A percentile compares a stretch with the other conserved stretches of the same genome.
Evolutionary conservation across 768 basidiomycete genomes (phyloP).

Genomic region (Rhodotorula babjevae): DNA sequence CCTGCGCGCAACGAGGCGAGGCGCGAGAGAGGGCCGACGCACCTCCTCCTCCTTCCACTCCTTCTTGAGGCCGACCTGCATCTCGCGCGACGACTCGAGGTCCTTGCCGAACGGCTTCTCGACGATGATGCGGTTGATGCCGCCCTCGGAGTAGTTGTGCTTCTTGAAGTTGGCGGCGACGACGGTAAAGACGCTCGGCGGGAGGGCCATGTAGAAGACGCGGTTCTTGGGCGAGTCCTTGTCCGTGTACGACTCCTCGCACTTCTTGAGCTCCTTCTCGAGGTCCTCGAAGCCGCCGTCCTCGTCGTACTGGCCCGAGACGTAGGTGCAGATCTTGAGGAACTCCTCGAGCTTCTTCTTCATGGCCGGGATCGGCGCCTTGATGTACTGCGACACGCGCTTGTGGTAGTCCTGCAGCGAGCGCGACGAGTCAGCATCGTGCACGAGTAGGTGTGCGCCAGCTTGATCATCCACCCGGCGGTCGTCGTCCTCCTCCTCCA

Average conservation of each 20-base stretch:
- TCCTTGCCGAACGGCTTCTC: constrained; percentile 99
- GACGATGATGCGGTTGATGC: constrained; percentile 85
- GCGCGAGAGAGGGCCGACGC: neutral
- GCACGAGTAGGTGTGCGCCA: neutral
- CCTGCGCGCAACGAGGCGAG: no score
- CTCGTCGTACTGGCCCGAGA: constrained; percentile 85
- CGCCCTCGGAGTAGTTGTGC: constrained; percentile 67
- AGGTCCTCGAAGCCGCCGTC: constrained; percentile 70
- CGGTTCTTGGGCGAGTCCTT: constrained; percentile 63
- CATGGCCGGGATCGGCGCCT: constrained; percentile 60
- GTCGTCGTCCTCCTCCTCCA: neutral
- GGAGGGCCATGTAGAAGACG: constrained; percentile 93
- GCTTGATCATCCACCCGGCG: neutral
- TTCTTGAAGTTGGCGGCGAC: constrained; percentile 78
- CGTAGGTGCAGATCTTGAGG: constrained; percentile 71
- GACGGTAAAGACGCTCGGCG: constrained; percentile 90
- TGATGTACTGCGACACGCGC: constrained; percentile 79
- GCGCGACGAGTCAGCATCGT: neutral
- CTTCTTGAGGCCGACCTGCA: constrained; percentile 71
- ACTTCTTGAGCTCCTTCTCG: constrained; percentile 66
- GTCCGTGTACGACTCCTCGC: constrained; percentile 74
- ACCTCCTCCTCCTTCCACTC: constrained; percentile 88
- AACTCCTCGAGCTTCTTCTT: constrained; percentile 70
- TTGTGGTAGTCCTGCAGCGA: constrained; percentile 67
- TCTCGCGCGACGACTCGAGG: constrained; percentile 70